Evolutionary conservation across 2,329 filamentous ascomycete species (phyloP), one percentile per base, ranked within the genome.

Genomic region (Venturia pyrina): DNA sequence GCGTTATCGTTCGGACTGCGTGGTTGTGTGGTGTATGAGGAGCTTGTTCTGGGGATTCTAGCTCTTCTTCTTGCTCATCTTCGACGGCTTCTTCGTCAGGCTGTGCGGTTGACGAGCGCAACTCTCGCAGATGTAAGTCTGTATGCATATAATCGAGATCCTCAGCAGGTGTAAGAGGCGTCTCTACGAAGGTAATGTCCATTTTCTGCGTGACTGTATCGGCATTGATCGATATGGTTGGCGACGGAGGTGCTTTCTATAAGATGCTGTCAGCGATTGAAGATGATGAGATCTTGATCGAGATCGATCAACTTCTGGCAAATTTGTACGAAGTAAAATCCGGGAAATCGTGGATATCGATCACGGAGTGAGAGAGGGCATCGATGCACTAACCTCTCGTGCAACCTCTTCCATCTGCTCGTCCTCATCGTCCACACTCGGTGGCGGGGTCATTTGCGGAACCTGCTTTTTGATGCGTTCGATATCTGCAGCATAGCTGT

Each of bases 371-470:
- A 37, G 19, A 37, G 32, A 37, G 40, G 53, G 6, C 19, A n/a
- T 59, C 15, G n/a, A n/a, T 59, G 15, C 2, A 59, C 28, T 59
- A 10, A 59, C 53, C 53, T 59, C 53, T 10, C 5, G 48, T 15
- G 48, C 24, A 11, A 59, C 28, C 6, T 70, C 72, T 10, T 76
- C 74, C 70, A 74, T 76, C 2, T 70, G 69, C 32, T 74, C 72
- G 28, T 75, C 75, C 40, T 64, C 62, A 32, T 83, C 82, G 72
- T 88, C 87, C 65, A 85, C 83, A 61, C 86, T 88, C 71, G 88
- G 81, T 21, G 82, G 81, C 5, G 87, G 84, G 15, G 85, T 82
- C 65, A 87, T 80, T 46, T 82, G 83, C 73, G 82, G 69, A 78
- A 81, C 66, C 75, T 78, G 70, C 74, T 79, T 68, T 69, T 73